These are phyloP conservation scores for Candida sp. DNA, from an alignment of 1,139 yeast genomes.

Conservation along the genomic window DNA sequence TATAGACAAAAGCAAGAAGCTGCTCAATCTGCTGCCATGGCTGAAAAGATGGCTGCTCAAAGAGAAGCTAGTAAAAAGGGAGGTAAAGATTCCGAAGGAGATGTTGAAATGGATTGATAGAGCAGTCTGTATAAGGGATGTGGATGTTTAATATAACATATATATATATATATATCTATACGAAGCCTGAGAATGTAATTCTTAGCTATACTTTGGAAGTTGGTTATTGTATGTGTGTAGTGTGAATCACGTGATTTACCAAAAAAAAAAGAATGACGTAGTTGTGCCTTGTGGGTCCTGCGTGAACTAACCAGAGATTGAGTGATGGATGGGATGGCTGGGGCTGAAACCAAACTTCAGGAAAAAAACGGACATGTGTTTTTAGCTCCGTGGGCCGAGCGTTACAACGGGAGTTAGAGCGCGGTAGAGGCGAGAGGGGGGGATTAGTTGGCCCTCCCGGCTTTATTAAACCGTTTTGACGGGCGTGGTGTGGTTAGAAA, in stretches of 20 bases:
- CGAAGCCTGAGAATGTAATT: not conserved
- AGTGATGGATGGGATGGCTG: not conserved
- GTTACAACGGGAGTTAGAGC: not conserved
- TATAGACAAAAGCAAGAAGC: conserved; percentile 89
- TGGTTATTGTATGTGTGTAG: not conserved
- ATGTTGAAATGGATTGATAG: conserved; percentile 41
- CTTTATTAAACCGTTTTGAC: no score
- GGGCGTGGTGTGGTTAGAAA: no score
- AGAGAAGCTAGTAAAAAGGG: conserved; percentile 53
- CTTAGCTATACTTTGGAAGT: not conserved
- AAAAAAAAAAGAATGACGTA: not conserved
- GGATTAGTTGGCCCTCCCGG: no score
- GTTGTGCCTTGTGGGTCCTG: not conserved
- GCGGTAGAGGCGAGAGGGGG: not conserved
- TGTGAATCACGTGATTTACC: not conserved
- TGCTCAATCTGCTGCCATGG: conserved; percentile 83
- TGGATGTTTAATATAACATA: not conserved
- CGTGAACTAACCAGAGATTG: no score
- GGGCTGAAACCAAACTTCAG: not conserved
- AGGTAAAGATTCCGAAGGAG: conserved; percentile 42
- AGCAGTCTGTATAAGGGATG: not conserved
- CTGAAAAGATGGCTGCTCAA: conserved; percentile 89
- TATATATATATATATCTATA: not conserved
- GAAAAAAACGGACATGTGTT: no score
- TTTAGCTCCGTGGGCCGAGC: not conserved